Evolutionary conservation across 2,329 filamentous ascomycete genomes (phyloP).

Genomic region (Amauroascus verrucosus): DNA sequence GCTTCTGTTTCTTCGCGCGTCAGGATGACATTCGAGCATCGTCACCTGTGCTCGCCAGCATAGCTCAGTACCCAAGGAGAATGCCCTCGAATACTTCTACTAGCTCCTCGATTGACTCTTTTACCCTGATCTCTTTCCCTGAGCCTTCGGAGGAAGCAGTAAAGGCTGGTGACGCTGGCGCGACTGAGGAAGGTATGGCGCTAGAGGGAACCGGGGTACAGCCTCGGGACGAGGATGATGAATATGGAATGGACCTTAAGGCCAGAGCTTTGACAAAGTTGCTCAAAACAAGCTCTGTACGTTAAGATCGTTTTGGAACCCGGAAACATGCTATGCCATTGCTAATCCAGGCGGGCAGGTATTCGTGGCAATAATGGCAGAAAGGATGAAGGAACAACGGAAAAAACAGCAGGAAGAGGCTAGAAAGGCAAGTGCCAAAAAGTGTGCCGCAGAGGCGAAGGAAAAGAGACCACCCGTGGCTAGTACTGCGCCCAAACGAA

Average conservation of each 20-base stretch:
- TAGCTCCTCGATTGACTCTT: neutral
- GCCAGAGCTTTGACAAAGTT: conserved; percentile 38
- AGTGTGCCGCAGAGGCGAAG: conserved; percentile 23
- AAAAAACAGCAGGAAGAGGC: conserved; percentile 37
- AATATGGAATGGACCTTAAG: conserved; percentile 36
- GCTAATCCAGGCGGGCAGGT: conserved; percentile 24
- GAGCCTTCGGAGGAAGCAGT: neutral
- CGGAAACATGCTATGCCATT: neutral
- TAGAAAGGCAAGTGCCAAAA: conserved; percentile 28
- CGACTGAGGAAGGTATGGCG: neutral
- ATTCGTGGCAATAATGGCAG: conserved; percentile 41
- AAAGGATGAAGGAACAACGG: conserved; percentile 39
- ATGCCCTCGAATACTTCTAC: too few species aligned
- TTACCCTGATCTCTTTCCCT: neutral
- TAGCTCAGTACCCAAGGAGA: too few species aligned
- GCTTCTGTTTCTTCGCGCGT: too few species aligned
- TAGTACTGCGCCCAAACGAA: conserved; percentile 21
- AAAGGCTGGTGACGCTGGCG: neutral
- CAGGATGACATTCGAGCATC: too few species aligned
- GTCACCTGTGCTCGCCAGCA: too few species aligned
- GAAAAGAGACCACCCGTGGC: conserved; percentile 14
- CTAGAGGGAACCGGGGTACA: too few species aligned
- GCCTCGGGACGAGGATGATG: conserved; percentile 18
- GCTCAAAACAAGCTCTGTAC: conserved; percentile 37
- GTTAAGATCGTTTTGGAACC: neutral